Conservation (phyloP, 2,329 filamentous ascomycete species). For the Penicillium sp. region DNA sequence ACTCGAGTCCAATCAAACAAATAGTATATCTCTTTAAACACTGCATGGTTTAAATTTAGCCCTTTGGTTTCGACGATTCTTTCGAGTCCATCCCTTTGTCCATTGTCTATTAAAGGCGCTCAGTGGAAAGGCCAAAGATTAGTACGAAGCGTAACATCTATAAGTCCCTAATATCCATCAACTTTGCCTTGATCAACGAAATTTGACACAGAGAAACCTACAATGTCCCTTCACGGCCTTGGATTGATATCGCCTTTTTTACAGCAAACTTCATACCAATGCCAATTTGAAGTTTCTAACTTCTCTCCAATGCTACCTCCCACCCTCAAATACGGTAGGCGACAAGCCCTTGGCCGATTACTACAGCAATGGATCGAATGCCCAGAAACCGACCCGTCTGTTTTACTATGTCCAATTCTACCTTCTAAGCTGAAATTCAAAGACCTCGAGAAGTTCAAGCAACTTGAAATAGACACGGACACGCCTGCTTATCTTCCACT, state of each 20-base stretch:
- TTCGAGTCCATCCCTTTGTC: neutral
- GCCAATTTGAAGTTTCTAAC: no score
- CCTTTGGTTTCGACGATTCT: neutral
- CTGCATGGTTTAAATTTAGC: neutral
- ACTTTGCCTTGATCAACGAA: neutral
- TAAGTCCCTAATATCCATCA: neutral
- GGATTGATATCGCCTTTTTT: neutral
- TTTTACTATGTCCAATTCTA: neutral
- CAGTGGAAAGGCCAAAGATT: neutral
- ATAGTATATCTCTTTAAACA: neutral
- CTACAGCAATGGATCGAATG: neutral
- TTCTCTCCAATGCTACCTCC: neutral
- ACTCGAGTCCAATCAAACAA: neutral
- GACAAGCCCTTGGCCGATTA: neutral
- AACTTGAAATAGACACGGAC: neutral
- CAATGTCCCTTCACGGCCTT: neutral
- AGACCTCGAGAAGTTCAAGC: neutral
- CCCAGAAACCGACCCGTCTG: neutral
- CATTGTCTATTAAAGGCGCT: neutral
- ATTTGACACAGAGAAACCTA: neutral
- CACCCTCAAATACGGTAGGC: neutral
- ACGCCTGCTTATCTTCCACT: neutral
- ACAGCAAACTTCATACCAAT: neutral
- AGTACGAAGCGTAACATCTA: neutral
- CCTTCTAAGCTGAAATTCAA: neutral